A percentile compares a stretch with the other conserved stretches of the same genome.
Conservation (phyloP, 345 rosid species). For the Atalantia buxifolia region DNA sequence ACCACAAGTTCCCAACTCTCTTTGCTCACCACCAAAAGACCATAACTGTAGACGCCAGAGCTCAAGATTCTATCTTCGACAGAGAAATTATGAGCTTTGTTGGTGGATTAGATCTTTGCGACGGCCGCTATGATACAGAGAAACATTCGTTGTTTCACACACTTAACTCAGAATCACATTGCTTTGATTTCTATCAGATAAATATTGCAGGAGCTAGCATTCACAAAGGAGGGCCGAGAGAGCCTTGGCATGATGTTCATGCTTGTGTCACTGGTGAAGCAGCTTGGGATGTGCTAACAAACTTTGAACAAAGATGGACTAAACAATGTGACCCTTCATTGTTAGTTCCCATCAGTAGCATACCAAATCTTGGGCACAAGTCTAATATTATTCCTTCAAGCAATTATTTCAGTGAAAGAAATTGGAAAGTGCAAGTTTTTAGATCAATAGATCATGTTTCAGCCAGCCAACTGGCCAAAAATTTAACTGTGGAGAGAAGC, state of each 20-base stretch:
- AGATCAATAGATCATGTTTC: conserved; percentile 73
- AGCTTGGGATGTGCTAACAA: conserved; percentile 66
- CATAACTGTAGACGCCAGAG: conserved; percentile 49
- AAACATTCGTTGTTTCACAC: conserved; percentile 75
- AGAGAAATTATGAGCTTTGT: conserved; percentile 78
- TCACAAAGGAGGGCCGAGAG: conserved; percentile 86
- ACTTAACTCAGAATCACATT: conserved; percentile 42
- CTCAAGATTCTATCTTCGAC: conserved; percentile 23
- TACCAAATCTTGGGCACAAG: conserved; percentile 31
- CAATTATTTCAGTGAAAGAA: conserved; percentile 25
- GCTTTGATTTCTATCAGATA: conserved; percentile 65
- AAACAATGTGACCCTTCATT: conserved; percentile 66
- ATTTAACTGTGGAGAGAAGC: conserved; percentile 52
- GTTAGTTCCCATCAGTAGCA: conserved; percentile 39
- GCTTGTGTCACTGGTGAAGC: conserved; percentile 64
- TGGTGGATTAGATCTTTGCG: conserved; percentile 83
- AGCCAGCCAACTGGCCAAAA: conserved; percentile 45
- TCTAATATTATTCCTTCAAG: conserved; percentile 27
- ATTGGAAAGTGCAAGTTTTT: conserved; percentile 80
- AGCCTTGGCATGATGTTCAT: conserved; percentile 92
- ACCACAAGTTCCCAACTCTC: conserved; percentile 67
- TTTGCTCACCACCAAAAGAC: conserved; percentile 93
- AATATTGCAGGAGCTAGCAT: conserved; percentile 62
- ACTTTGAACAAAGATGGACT: conserved; percentile 86
- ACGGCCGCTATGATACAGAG: conserved; percentile 79